Evolutionary conservation across 2,329 filamentous ascomycete genomes (phyloP).

Genomic region (Macrophomina tecta): DNA sequence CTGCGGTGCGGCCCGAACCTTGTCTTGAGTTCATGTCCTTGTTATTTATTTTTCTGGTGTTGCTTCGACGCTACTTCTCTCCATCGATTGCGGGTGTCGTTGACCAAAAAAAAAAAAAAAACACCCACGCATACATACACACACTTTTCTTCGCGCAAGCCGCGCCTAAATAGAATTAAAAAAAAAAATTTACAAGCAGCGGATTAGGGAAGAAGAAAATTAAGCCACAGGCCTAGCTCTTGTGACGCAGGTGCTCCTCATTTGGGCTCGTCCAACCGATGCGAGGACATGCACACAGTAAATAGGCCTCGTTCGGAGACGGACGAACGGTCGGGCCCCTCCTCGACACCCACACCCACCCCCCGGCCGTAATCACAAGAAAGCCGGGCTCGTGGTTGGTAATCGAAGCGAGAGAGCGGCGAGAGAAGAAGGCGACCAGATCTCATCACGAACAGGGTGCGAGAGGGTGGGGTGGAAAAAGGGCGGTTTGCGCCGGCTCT

Average conservation of each 20-base stretch:
- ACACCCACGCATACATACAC: no score
- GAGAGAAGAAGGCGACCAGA: background rate
- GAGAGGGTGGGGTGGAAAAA: background rate
- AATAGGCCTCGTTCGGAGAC: no score
- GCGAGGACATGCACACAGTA: background rate
- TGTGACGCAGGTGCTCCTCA: background rate
- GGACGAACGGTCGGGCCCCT: no score
- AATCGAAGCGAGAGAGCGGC: background rate
- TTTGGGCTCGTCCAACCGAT: background rate
- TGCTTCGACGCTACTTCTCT: no score
- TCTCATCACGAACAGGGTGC: background rate
- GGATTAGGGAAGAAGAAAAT: background rate
- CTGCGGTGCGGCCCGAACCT: constrained; percentile 27
- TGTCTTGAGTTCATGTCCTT: constrained; percentile 19
- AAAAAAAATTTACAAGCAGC: no score
- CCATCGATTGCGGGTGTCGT: background rate
- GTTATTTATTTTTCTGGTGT: background rate
- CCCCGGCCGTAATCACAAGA: background rate
- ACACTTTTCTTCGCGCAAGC: background rate
- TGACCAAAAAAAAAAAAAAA: no score
- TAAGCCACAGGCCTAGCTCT: background rate
- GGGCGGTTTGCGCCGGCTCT: constrained; percentile 6
- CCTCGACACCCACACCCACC: background rate
- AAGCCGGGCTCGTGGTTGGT: background rate
- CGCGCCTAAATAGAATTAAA: background rate